A percentile compares a stretch with the other conserved stretches of the same genome.
Evolutionary conservation across 1,139 yeast genomes (phyloP).

Genomic region (Suhomyces guaymorum): DNA sequence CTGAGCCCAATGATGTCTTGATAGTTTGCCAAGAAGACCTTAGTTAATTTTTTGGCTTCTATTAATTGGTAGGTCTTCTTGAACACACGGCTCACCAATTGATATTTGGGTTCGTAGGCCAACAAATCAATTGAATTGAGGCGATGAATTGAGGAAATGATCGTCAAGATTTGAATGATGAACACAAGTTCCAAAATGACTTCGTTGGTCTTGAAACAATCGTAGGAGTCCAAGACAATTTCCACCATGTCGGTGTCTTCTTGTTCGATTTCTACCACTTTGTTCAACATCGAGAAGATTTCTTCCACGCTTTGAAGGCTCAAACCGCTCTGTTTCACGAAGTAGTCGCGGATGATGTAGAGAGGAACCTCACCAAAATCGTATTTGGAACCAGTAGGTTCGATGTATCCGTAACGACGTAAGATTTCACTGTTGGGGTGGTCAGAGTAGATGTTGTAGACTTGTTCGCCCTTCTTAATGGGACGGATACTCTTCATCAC

Average conservation of each 20-base stretch:
- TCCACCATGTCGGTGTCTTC: conserved; percentile 49
- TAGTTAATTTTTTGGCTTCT: conserved; percentile 44
- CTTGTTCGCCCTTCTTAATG: conserved; percentile 67
- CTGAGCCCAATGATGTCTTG: conserved; percentile 34
- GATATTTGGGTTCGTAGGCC: conserved; percentile 28
- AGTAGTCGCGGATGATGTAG: conserved; percentile 34
- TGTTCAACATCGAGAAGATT: conserved; percentile 29
- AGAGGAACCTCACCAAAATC: conserved; percentile 81
- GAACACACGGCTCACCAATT: conserved; percentile 45
- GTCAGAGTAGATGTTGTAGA: conserved; percentile 87
- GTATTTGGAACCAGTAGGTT: conserved; percentile 66
- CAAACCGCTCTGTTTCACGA: conserved; percentile 26
- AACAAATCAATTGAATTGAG: conserved; percentile 33
- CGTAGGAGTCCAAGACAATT: conserved; percentile 57
- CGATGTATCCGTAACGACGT: conserved; percentile 90
- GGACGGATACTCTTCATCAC: conserved; percentile 69
- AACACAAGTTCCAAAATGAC: conserved; percentile 57
- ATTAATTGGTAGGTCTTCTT: conserved; percentile 50
- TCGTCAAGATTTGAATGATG: conserved; percentile 52
- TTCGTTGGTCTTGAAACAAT: conserved; percentile 58
- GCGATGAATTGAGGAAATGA: conserved; percentile 37
- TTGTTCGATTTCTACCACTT: conserved; percentile 26
- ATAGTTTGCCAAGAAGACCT: conserved; percentile 32
- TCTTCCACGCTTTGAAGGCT: conserved; percentile 28
- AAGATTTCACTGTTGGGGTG: conserved; percentile 86